Base-by-base conservation (phyloP, 768 basidiomycete species). In the Boletus barrowsii region DNA sequence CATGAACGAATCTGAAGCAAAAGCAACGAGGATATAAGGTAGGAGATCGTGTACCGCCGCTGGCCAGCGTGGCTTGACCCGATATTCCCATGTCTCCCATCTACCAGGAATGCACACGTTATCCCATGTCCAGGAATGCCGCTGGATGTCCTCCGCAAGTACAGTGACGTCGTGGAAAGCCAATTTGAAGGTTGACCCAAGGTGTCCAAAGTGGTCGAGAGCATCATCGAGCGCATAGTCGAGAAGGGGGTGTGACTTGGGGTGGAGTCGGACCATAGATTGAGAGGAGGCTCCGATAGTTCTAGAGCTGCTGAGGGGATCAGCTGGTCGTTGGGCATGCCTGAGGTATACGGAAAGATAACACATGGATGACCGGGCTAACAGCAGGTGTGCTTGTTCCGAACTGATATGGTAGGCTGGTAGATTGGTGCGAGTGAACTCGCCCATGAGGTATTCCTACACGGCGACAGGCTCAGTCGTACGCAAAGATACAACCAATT, bases 361-460 rank as follows among this genome's bases (percentile, higher is more conserved):
- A 18, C 47, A 54, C 47, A 54, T 49, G 47, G 47, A 54, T 5
- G 41, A 49, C 14, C 22, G 47, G 3, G 26, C 32, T 11, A 54
- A 14, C 13, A 15, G 33, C 15, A 50, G 13, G 33, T 54, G 47
- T 22, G 53, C 53, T 14, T 1, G n/a, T 17, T 54, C 41, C 41
- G 1, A 20, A 15, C 5, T 22, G 18, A 54, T 37, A 29, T 49
- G 22, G 22, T 49, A 42, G 10, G 7, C 18, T 2, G 17, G 33
- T 37, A 54, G 41, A 14, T 36, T 42, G 15, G 18, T 1, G 15
- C n/a, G 18, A 4, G 18, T n/a, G 26, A 54, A 22, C 8, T 42
- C 35, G 15, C 47, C 26, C 18, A n/a, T 42, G 4, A 54, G 47
- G 26, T 54, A 54, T n/a, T 54, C 53, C 53, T 54, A 17, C 40